These are phyloP conservation scores for Staphylotrichum tortipilum DNA, from an alignment of 495 filamentous ascomycete genomes.

Conservation along the genomic window DNA sequence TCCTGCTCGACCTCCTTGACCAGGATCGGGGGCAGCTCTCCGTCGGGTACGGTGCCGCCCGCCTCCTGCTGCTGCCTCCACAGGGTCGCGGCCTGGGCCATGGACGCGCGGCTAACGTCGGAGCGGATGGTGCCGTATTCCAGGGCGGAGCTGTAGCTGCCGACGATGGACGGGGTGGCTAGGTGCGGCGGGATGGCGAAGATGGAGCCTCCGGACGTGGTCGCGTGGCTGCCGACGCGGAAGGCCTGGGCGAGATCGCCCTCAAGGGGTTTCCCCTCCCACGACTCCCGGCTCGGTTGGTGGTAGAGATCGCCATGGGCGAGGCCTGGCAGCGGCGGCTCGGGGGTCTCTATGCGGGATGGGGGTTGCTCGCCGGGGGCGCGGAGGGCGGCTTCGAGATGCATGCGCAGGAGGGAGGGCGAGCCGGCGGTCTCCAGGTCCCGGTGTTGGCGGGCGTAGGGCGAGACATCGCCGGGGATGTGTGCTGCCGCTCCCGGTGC, in stretches of 20 bases:
- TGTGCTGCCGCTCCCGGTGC: slow-evolving; percentile 2
- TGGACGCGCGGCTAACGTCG: slow-evolving; percentile 49
- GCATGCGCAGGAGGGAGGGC: slow-evolving; percentile 33
- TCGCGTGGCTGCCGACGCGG: slow-evolving; percentile 25
- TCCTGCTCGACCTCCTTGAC: slow-evolving; percentile 85
- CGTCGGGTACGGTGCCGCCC: slow-evolving; percentile 39
- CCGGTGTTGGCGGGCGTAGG: slow-evolving; percentile 22
- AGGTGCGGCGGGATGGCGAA: slow-evolving; percentile 56
- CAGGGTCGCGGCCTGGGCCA: slow-evolving; percentile 60
- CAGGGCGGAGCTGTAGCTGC: slow-evolving; percentile 54
- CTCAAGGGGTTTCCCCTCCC: slow-evolving; percentile 33
- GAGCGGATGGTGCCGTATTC: slow-evolving; percentile 72
- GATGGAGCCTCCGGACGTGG: slow-evolving; percentile 36
- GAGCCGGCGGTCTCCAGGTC: slow-evolving; percentile 28
- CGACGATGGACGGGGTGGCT: slow-evolving; percentile 51
- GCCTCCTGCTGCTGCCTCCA: slow-evolving; percentile 62
- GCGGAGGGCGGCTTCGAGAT: slow-evolving; percentile 25
- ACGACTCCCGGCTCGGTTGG: slow-evolving; percentile 22
- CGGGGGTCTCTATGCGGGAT: slow-evolving; percentile 12
- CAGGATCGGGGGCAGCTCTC: slow-evolving; percentile 68
- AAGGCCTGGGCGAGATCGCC: slow-evolving; percentile 25
- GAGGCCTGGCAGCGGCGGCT: slow-evolving; percentile 11
- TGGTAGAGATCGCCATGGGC: slow-evolving; percentile 10
- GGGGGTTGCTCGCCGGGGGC: slow-evolving; percentile 14
- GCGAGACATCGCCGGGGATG: slow-evolving; percentile 23